A percentile compares a stretch with the other conserved stretches of the same genome.
Conservation (phyloP, 176 grass and related monocot genomes). For the Eleusine indica region DNA sequence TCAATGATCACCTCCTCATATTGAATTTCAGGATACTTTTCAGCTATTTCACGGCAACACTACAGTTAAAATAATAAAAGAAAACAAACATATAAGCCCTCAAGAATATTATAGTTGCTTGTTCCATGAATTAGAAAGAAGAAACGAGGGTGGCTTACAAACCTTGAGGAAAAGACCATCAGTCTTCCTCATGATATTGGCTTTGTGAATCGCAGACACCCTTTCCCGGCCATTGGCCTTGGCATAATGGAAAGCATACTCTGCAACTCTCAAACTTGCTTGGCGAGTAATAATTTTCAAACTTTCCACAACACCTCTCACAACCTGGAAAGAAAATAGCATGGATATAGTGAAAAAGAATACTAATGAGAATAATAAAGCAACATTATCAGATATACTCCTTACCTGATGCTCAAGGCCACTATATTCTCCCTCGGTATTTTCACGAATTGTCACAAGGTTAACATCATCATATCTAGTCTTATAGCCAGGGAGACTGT, state of each 20-base stretch:
- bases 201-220: slow-evolving; percentile 96
- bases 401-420: slow-evolving; percentile 97
- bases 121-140: slow-evolving; percentile 24
- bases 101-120: slow-evolving; percentile 7
- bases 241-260: slow-evolving; percentile 98
- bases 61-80: slow-evolving; percentile 40
- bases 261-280: slow-evolving; percentile 95
- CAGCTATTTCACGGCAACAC: slow-evolving; percentile 98
- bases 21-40: slow-evolving; percentile 88
- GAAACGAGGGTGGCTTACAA: neutral
- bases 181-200: slow-evolving; percentile 99
- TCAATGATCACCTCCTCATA: slow-evolving; percentile 99
- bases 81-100: slow-evolving; percentile 21
- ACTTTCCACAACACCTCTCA: slow-evolving; percentile 99
- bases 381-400: slow-evolving; percentile 9
- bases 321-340: slow-evolving; percentile 59
- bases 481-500: slow-evolving; percentile 90
- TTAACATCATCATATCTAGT: slow-evolving; percentile 95
- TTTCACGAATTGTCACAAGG: slow-evolving; percentile 97
- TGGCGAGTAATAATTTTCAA: slow-evolving; percentile 98
- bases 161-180: slow-evolving; percentile 99
- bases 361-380: neutral
- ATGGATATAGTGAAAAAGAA: slow-evolving; percentile 23
- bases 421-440: slow-evolving; percentile 98
- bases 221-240: slow-evolving; percentile 82